phyloP scores from a whole-genome alignment of 768 basidiomycete genomes.

The Trametes cingulata region DNA sequence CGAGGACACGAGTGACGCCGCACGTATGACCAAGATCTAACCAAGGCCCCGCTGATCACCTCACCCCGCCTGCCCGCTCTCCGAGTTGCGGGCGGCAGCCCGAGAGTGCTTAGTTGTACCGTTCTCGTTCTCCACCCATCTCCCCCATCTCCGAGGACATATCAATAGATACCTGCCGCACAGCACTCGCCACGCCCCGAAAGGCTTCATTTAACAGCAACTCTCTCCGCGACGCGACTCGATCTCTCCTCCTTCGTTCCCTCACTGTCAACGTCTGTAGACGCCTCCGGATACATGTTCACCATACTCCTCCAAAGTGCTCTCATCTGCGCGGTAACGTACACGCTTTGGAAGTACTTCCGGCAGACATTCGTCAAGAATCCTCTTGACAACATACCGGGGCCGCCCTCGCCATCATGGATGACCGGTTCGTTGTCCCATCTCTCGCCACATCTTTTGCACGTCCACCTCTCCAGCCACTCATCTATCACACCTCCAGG shows the following conservation, averaged over 20 bases:
- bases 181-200: constrained; percentile 9
- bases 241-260: constrained; percentile 10
- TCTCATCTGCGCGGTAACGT: constrained; percentile 18
- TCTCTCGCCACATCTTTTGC: background rate
- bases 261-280: constrained; percentile 1
- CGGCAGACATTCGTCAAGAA: constrained; percentile 10
- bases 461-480: background rate
- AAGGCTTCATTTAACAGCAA: constrained; percentile 11
- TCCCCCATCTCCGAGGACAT: constrained; percentile 20
- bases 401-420: constrained; percentile 19
- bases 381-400: constrained; percentile 21
- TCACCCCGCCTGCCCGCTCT: background rate
- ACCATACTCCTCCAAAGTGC: constrained; percentile 15
- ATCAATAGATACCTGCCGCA: constrained; percentile 5
- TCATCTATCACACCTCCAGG: background rate
- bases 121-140: background rate
- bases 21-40: background rate
- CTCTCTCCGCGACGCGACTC: background rate
- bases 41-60: background rate
- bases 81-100: constrained; percentile 2
- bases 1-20: constrained; percentile 4
- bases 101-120: background rate
- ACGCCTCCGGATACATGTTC: constrained; percentile 12
- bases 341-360: constrained; percentile 18
- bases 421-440: constrained; percentile 13